Evolutionary conservation across 495 filamentous ascomycete species (phyloP), one percentile per base, ranked within the genome.

Genomic region (Daldinia caldariorum): DNA sequence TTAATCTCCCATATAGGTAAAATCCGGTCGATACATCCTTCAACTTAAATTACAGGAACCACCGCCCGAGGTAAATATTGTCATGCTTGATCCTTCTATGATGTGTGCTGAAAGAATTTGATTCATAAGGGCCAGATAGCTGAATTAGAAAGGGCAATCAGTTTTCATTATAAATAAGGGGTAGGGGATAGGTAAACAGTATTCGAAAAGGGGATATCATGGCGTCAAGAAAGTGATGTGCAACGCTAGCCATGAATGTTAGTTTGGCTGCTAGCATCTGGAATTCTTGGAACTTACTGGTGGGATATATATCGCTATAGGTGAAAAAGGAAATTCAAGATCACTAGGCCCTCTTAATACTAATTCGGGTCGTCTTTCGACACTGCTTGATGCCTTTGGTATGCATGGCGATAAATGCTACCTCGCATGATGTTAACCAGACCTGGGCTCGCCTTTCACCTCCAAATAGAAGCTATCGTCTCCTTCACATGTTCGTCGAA

Each of bases 391-490:
- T 5, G 41, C n/a, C n/a, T 9, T 45, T 1, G 7, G 7, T 14
- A 20, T 45, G 7, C 16, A 16, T 45, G 41, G 16, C 18, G 16
- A 7, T 20, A 3, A 45, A 45, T 45, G 18, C 18, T 7, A 20
- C 41, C 41, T 45, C 16, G 6, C 16, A 9, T 3, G 8, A 16
- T 45, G 16, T 45, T 9, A n/a, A n/a, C n/a, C n/a, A n/a, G n/a
- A n/a, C n/a, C n/a, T n/a, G n/a, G n/a, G n/a, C n/a, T n/a, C 58
- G 5, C 12, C 5, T 31, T 26, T 67, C 10, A 58, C 16, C 53
- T 67, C 58, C 54, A 63, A 12, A 41, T 71, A 67, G 59, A 60
- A 71, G 22, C 35, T 63, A 0, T 38, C 45, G 20, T 55, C 37
- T 0, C 12, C 6, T 16, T 69, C 49, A 39, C 64, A 68, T 41